Evolutionary conservation across 2,329 filamentous ascomycete species (phyloP), one percentile per base, ranked within the genome.

Genomic region (Nothophaeocryptopus gaeumannii): DNA sequence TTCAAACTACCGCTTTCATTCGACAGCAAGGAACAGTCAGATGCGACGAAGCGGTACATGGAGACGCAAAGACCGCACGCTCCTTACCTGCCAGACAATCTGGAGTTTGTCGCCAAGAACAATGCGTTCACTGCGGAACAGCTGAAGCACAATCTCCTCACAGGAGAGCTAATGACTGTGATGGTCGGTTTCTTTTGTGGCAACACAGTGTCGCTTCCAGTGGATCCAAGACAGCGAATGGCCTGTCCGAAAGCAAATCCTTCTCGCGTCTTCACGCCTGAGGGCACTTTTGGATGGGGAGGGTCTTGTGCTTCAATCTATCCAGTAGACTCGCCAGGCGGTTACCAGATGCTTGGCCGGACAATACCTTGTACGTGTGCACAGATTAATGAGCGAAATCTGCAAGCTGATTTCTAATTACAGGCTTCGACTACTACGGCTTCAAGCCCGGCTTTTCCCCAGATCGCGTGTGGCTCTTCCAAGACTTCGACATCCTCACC

Each of bases 61-160:
- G 78, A 78, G 16, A 84, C 81, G 0, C 81, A 83, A 54, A 74
- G 83, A 5, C 74, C 78, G 1, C 76, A 81, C 41, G 83, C 83
- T 0, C 76, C 79, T 0, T 86, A 83, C 60, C 71, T 85, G 0
- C 83, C 83, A 0, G 79, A 81, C 56, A 84, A 84, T 46, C 71
- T 84, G 35, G 72, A 77, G 1, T 86, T 85, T 48, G 70, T 74
- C 1, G 77, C 77, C 1, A 74, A 74, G 54, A 80, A 78, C 62
- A 81, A 81, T 55, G 78, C 75, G 3, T 74, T 81, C 50, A 68
- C 72, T 2, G 63, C 70, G 1, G 67, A 75, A 36, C 72, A 79
- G 50, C 67, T 81, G 3, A 72, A 76, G 36, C 67, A 76, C 2
- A 78, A 80, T 39, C 77, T 77, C 54, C 69, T 79, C 7, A 76